These are phyloP conservation scores for Hymenochaete sp. DNA, from an alignment of 1,284 basidiomycete genomes.

Conservation along the genomic window DNA sequence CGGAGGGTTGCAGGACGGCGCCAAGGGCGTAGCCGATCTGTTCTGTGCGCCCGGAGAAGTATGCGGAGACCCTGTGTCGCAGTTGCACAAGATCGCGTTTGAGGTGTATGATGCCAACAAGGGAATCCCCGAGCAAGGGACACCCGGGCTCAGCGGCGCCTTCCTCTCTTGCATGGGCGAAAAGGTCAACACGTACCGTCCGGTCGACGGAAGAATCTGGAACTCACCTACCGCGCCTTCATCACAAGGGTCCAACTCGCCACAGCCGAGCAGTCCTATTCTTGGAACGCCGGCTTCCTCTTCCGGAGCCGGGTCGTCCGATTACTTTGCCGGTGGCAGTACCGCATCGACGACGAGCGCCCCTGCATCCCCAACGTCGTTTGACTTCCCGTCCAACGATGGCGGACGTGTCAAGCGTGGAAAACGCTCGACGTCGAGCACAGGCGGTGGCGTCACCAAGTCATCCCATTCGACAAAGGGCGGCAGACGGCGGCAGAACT, in stretches of 20 bases:
- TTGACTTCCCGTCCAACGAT: slow-evolving; percentile 69
- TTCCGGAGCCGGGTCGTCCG: slow-evolving; percentile 34
- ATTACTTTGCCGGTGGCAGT: slow-evolving; percentile 60
- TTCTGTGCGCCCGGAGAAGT: slow-evolving; percentile 78
- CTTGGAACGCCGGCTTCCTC: slow-evolving; percentile 51
- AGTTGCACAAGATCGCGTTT: slow-evolving; percentile 91
- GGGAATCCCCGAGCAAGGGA: slow-evolving; percentile 58
- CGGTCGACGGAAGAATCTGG: slow-evolving; percentile 75
- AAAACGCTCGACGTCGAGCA: slow-evolving; percentile 68
- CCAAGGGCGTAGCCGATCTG: slow-evolving; percentile 75
- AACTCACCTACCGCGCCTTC: slow-evolving; percentile 37
- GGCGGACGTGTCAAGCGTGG: slow-evolving; percentile 72
- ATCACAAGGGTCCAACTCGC: slow-evolving; percentile 44
- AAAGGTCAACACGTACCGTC: slow-evolving; percentile 80
- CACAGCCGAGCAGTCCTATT: slow-evolving; percentile 60
- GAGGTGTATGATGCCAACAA: slow-evolving; percentile 74
- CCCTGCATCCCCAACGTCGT: slow-evolving; percentile 57
- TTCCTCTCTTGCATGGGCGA: slow-evolving; percentile 84
- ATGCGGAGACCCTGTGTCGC: slow-evolving; percentile 89
- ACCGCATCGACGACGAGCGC: slow-evolving; percentile 26
- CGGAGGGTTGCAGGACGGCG: slow-evolving; percentile 73
- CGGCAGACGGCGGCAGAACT: slow-evolving; percentile 62
- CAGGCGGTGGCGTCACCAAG: slow-evolving; percentile 51
- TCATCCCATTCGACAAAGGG: slow-evolving; percentile 50
- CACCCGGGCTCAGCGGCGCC: slow-evolving; percentile 65